Base-by-base conservation (phyloP, 805 yeast species). In the Schwanniomyces pseudopolymorphus region DNA sequence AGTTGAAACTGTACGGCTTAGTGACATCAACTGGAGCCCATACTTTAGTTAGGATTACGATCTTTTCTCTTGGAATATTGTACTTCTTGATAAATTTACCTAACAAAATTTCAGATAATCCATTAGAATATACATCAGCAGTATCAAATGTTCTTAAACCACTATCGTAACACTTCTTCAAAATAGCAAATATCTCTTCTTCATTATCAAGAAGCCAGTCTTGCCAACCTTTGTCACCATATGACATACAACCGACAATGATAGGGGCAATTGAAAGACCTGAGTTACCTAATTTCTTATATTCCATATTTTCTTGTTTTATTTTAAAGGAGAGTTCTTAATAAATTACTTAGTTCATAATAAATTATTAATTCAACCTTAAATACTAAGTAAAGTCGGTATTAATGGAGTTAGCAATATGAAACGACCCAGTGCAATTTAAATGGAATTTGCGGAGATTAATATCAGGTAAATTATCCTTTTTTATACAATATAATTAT, bases 201-300 rank as follows among this genome's bases (percentile, higher is more conserved):
- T 42, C 44, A 2, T 35, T 38, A 11, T 33, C 39, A 16, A 33
- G 33, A 6, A 28, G 61, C 59, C 56, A 5, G 3, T 63, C 65
- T 14, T 59, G 66, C 77, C 78, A 74, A 8, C 43, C 38, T 49
- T 72, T 74, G 16, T 47, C 45, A 9, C 84, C 84, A 52, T 62
- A 77, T 1, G 78, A 61, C 84, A 80, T 79, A 52, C 81, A 78
- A 6, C 85, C 85, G 8, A 79, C 74, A 44, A 80, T 66, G 17
- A 79, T 57, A 31, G 70, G 69, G 33, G 83, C 73, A 31, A 80
- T 66, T 50, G 71, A 70, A 33, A 80, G 63, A 2, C 84, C 84
- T 0, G 81, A 69, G 17, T 59, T 52, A 5, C 83, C 83, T 6
- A 58, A 54, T 6, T 31, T 33, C 4, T 19, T 33, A 16, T 17